Evolutionary conservation across 2,329 filamentous ascomycete species (phyloP), one percentile per base, ranked within the genome.

Genomic region (Aspergillus hiratsukae): DNA sequence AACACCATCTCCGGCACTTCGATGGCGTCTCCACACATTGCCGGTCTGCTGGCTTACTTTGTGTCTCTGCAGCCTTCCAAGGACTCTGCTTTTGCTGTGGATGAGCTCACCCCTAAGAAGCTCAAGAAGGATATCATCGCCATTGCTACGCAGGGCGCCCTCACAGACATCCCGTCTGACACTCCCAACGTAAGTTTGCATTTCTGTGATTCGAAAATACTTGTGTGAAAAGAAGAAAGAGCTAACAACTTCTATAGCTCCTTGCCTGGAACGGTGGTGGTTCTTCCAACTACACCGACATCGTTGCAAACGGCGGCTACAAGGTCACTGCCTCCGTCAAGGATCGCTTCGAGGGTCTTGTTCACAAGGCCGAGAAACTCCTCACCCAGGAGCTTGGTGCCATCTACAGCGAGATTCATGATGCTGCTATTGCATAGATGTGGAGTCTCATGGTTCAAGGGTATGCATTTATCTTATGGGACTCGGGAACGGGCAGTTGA

Each of bases 1-100:
- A 99, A 99, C 87, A 97, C 91, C 80, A 99, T 99, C 81, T 97
- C 93, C 45, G 94, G 94, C 76, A 99, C 94, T 65, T 99, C 94
- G 54, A 99, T 99, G 94, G 94, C 94, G 61, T 97, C 94, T 61
- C 94, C 94, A 67, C 94, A 99, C 78, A 89, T 99, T 74, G 88
- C 87, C 73, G 94, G 94, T 84, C 91, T 99, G 62, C 82, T 97
- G 69, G 94, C 94, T 80, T 99, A 99, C 84, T 90, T 96, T 79
- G 87, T 99, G 59, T 99, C 94, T 64, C 91, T 99, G 56, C 92
- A 97, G 80, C 94, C 94, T 50, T 80, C 89, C 64, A 83, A 84
- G 69, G 90, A 95, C 78, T 99, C 95, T 45, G 91, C 90, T 72
- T 99, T 91, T 74, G 88, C 92, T 61, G 87, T 97, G 69, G 89